These are phyloP conservation scores for Aureobasidium sp. DNA, from an alignment of 2,329 filamentous ascomycete genomes.

Conservation along the genomic window DNA sequence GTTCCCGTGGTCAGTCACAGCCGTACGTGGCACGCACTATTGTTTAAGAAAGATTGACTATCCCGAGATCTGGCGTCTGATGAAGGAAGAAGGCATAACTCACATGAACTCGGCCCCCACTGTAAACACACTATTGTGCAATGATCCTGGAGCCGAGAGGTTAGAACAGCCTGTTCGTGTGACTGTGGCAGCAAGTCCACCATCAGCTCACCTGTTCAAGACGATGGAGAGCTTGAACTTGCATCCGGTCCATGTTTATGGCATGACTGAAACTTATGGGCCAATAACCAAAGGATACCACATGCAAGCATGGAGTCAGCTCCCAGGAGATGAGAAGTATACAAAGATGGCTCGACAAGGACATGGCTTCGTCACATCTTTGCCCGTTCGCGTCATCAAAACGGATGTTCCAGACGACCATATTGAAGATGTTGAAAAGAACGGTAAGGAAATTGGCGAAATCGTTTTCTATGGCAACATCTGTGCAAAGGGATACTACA, in stretches of 20 bases:
- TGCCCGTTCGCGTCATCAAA: constrained; percentile 77
- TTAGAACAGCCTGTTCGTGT: constrained; percentile 67
- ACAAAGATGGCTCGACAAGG: constrained; percentile 88
- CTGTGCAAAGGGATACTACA: constrained; percentile 85
- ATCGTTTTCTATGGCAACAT: constrained; percentile 89
- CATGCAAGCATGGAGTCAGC: constrained; percentile 73
- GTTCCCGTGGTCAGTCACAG: constrained; percentile 64
- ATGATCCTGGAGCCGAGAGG: constrained; percentile 63
- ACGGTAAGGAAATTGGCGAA: constrained; percentile 73
- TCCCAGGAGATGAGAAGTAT: constrained; percentile 72
- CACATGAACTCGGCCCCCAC: constrained; percentile 96
- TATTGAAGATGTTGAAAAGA: constrained; percentile 59
- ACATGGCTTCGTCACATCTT: constrained; percentile 77
- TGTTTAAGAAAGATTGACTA: constrained; percentile 95
- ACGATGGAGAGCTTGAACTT: constrained; percentile 86
- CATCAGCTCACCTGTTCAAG: constrained; percentile 83
- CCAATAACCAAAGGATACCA: constrained; percentile 92
- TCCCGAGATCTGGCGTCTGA: constrained; percentile 77
- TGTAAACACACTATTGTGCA: constrained; percentile 88
- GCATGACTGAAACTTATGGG: constrained; percentile 80
- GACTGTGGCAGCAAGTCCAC: constrained; percentile 87
- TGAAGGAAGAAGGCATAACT: constrained; percentile 81
- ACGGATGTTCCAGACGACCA: constrained; percentile 58
- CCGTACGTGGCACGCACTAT: constrained; percentile 88
- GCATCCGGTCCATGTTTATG: constrained; percentile 88